Evolutionary conservation across 208 protist genomes (phyloP).

Genomic region (Acanthamoeba culbertsoni): DNA sequence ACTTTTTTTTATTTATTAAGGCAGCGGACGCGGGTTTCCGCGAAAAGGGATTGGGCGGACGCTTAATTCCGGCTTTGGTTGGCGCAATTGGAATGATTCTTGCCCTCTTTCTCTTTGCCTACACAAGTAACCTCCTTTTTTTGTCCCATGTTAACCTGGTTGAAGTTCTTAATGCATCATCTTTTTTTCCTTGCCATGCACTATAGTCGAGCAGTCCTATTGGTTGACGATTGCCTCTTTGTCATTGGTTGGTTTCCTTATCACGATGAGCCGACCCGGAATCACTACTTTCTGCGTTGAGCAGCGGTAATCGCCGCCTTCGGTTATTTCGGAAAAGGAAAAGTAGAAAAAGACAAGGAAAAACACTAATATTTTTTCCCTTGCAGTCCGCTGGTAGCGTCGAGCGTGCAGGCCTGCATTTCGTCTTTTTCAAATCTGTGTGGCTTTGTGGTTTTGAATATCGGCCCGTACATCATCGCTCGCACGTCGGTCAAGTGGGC

Average conservation of each 20-base stretch:
- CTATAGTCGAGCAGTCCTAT: neutral
- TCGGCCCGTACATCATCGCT: neutral
- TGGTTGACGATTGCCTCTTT: neutral
- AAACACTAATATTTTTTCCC: neutral
- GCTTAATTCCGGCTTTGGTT: neutral
- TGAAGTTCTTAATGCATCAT: neutral
- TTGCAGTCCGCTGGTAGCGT: too few relatives aligned
- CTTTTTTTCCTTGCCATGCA: neutral
- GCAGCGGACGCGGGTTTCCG: neutral
- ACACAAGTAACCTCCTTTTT: neutral
- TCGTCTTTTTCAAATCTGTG: too few relatives aligned
- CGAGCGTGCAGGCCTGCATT: too few relatives aligned
- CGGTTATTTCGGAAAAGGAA: too few relatives aligned
- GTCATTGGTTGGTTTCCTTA: neutral
- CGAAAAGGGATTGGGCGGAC: neutral
- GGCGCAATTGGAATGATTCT: neutral
- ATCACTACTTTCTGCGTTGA: neutral
- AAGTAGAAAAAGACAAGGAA: neutral
- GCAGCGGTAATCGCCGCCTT: too few relatives aligned
- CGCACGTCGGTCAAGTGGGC: neutral
- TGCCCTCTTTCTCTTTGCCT: neutral
- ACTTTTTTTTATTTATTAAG: too few relatives aligned
- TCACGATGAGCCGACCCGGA: neutral
- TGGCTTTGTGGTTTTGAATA: neutral
- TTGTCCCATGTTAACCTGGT: neutral